Evolutionary conservation across 2,329 filamentous ascomycete species (phyloP).

Genomic region (Stemphylium lycopersici): DNA sequence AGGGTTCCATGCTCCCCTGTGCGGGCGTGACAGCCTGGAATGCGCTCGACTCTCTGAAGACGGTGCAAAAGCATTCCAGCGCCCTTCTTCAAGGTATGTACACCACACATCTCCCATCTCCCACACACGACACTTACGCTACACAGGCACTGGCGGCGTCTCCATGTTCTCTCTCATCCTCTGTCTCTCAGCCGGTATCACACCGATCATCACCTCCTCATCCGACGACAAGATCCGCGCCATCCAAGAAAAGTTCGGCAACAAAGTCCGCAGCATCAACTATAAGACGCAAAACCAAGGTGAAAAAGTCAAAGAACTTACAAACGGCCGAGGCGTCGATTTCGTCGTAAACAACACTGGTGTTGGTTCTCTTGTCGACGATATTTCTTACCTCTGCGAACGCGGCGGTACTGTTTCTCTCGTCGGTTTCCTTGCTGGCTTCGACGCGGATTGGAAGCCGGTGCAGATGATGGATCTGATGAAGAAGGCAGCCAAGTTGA

Average conservation of each 20-base stretch:
- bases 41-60: constrained; percentile 21
- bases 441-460: constrained; percentile 17
- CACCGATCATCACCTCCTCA: constrained; percentile 63
- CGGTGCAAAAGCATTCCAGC: constrained; percentile 13
- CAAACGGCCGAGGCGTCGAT: no score
- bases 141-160: no score
- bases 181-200: no score
- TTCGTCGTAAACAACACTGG: constrained; percentile 34
- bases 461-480: constrained; percentile 24
- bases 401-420: constrained; percentile 25
- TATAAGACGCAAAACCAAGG: constrained; percentile 53
- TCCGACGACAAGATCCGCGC: constrained; percentile 58
- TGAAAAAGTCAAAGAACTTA: no score
- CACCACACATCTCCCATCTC: neutral
- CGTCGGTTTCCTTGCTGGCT: constrained; percentile 32
- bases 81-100: constrained; percentile 20
- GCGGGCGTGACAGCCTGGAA: constrained; percentile 29
- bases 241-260: constrained; percentile 49
- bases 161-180: no score
- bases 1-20: no score
- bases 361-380: constrained; percentile 17
- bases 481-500: constrained; percentile 25
- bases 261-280: constrained; percentile 56
- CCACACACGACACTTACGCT: no score
- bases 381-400: constrained; percentile 21